Evolutionary conservation across 2,329 filamentous ascomycete genomes (phyloP), one percentile per base, ranked within the genome.

Genomic region (Alternaria ventricosa): DNA sequence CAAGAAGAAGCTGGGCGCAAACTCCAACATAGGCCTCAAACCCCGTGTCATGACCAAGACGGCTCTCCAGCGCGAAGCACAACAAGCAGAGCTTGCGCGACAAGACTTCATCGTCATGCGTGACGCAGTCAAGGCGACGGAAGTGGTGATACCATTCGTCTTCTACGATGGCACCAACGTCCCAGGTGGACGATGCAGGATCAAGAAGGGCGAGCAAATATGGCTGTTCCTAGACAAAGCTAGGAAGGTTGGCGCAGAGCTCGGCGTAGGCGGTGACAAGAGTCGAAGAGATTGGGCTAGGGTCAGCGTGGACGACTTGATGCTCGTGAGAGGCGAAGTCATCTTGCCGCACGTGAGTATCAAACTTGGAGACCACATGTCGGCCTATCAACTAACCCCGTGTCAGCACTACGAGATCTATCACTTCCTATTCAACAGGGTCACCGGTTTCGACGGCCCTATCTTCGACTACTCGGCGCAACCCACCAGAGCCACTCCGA

Each of bases 91-190:
- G 71, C 81, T 87, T 13, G 82, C 95, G 54, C 87, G 92, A 10
- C 92, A 90, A 65, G 90, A 98, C 75, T 99, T 97, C 73, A 79
- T 97, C 49, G 84, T 84, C 10, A 87, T 95, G 62, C 96, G 97
- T 77, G 93, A 96, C 65, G 88, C 90, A 0, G 92, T 98, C 69
- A 97, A 96, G 82, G 88, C 89, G 20, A 94, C 94, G 9, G 94
- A 97, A 75, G 92, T 99, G 58, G 86, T 92, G 15, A 90, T 99
- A 30, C 96, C 96, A 0, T 99, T 98, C 79, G 93, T 98, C 4
- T 98, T 98, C 78, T 98, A 97, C 82, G 95, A 98, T 71, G 96
- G 96, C 15, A 93, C 93, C 22, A 95, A 96, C 78, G 91, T 92
- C 11, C 92, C 94, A 0, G 93, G 94, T 15, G 94, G 95, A 1